Evolutionary conservation across 805 yeast species (phyloP), one percentile per base, ranked within the genome.

Genomic region (Wickerhamiella allomyrinae): DNA sequence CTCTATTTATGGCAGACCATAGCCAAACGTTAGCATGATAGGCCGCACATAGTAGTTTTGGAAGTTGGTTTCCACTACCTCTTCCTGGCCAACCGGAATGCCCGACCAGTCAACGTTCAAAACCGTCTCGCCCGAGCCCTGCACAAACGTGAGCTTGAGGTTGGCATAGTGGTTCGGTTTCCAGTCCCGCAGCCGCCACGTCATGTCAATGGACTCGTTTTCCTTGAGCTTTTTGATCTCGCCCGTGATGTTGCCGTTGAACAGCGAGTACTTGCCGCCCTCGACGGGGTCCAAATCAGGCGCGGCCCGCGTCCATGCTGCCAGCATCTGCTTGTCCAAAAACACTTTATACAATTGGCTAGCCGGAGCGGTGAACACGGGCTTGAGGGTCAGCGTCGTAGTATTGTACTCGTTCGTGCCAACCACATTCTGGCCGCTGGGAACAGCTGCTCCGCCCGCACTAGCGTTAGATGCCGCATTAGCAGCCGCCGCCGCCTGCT

Each of bases 21-120:
- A 87, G 1, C 98, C 98, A 61, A 91, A 91, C 0, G 95, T 80
- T 34, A 84, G 58, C 65, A 86, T 91, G 56, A 91, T 89, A 6
- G 94, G 74, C 62, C 79, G 78, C 40, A 91, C 77, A 58, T 91
- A 91, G 62, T 86, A 83, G 47, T 83, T 85, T 54, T 85, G 84
- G 57, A 91, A 89, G 61, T 89, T 91, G 33, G 69, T 73, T 55
- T 77, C 74, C 31, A 83, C 95, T 19, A 53, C 79, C 63, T 54
- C 93, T 91, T 91, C 97, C 58, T 91, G 93, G 11, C 97, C 99
- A 31, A 89, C 69, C 14, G 99, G 99, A 39, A 91, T 79, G 13
- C 96, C 96, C 14, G 74, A 67, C 74, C 89, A 85, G 35, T 70
- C 66, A 15, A 86, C 85, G 46, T 76, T 75, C 65, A 87, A 67